Evolutionary conservation across 139 green algal genomes (phyloP), one percentile per base, ranked within the genome.

Genomic region (Zygnema circumcarinatum): DNA sequence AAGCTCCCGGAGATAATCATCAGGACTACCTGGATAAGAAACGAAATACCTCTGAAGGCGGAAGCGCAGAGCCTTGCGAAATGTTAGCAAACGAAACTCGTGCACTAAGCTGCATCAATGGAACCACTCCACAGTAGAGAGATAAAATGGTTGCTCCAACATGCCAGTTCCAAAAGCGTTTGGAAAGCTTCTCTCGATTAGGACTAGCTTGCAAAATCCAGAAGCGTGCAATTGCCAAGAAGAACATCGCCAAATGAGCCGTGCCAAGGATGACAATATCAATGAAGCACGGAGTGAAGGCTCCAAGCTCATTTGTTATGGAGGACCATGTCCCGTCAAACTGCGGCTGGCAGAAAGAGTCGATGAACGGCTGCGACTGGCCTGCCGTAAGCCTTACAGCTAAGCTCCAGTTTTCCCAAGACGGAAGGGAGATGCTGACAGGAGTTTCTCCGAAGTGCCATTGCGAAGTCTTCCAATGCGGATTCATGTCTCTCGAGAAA

Each of bases 251-350:
- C 20, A 89, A 25, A 76, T 76, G 52, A 32, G 84, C 84, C 31
- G 32, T 87, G 25, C 75, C 75, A 21, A 89, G 84, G 29, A 89
- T 62, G 3, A 89, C 84, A 33, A 89, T 79, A 41, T 89, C 84
- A 47, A 78, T 89, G 74, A 89, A 89, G 74, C 84, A 89, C n/a
- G 84, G 84, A 11, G 84, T 89, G 76, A 89, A 89, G 11, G 75
- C 35, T 38, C 75, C 84, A 1, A 89, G 84, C 84, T 89, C 75
- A 76, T 89, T 89, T 2, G 33, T 89, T 40, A 89, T 74, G 1
- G 33, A 78, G 21, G 33, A 33, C 84, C 84, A 89, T 7, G 74
- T 80, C 11, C 75, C 84, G 39, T 87, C 74, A 1, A 80, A 87
- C 22, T 67, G 38, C 21, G 84, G 84, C 35, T 31, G 2, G 84